Evolutionary conservation across 1,284 basidiomycete species (phyloP), one percentile per base, ranked within the genome.

Genomic region (Volvariella volvacea): DNA sequence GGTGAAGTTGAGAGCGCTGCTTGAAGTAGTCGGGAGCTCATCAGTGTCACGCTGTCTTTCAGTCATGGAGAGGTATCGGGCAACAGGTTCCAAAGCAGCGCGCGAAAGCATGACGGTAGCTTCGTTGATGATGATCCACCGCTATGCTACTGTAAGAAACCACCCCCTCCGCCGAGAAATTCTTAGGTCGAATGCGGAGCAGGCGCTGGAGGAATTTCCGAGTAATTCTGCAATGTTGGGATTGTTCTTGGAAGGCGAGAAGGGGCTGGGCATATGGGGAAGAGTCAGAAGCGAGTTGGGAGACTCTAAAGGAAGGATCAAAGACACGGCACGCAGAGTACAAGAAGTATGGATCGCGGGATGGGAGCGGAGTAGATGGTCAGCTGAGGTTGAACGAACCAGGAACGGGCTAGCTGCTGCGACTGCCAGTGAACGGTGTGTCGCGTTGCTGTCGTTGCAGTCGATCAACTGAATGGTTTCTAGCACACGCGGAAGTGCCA

Each of bases 221-320:
- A 77, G 70, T 59, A 91, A 92, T 59, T 85, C 83, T 1, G 65
- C 86, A 17, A 68, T 91, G 39, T 56, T 92, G n/a, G 81, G 78
- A 2, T 62, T 91, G 50, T 88, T 90, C 57, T 64, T 92, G 48
- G 86, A 90, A 60, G 76, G 76, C 32, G 84, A 92, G 66, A 81
- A 79, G 50, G 84, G 85, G 2, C 78, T 83, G 51, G 78, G 77
- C 0, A 70, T 87, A 17, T 88, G 83, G 87, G 83, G 84, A 14
- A 68, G 76, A 15, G 76, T 88, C 37, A 64, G 78, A 43, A 59
- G 61, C 9, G 66, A 78, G 45, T 52, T 84, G 30, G 74, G 73
- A 1, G 76, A 76, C 37, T 66, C 58, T 16, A 62, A 60, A 12
- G 61, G 55, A 19, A 63, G 59, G 43, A 67, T 71, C 47, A 87